Percentiles rank a stretch among this genome's conserved stretches.
Evolutionary conservation across 2,329 filamentous ascomycete genomes (phyloP).

Genomic region (Acrodontium crateriforme): DNA sequence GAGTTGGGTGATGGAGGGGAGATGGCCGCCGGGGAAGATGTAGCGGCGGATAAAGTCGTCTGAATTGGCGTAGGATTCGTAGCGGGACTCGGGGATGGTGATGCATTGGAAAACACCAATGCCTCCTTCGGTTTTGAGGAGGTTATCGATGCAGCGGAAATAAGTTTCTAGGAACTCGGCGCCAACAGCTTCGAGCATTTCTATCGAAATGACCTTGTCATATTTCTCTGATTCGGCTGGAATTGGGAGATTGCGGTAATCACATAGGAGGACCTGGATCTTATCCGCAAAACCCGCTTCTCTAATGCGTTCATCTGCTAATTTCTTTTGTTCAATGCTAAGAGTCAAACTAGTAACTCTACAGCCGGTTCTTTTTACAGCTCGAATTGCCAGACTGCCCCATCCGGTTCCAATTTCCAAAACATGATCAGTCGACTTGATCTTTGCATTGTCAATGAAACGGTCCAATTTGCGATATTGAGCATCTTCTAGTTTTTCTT

Average conservation of each 20-base stretch:
- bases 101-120: slow-evolving; percentile 64
- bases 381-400: slow-evolving; percentile 60
- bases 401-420: slow-evolving; percentile 65
- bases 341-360: slow-evolving; percentile 55
- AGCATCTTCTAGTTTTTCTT: slow-evolving; percentile 49
- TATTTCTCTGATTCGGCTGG: slow-evolving; percentile 33
- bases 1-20: slow-evolving; percentile 53
- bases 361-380: slow-evolving; percentile 52
- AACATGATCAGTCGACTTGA: slow-evolving; percentile 53
- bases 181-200: slow-evolving; percentile 66
- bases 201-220: slow-evolving; percentile 61
- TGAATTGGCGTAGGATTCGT: slow-evolving; percentile 50
- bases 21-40: slow-evolving; percentile 65
- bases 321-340: slow-evolving; percentile 52
- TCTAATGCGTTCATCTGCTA: slow-evolving; percentile 52
- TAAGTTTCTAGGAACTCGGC: slow-evolving; percentile 53
- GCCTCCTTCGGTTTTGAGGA: slow-evolving; percentile 52
- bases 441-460: slow-evolving; percentile 51
- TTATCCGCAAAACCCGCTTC: slow-evolving; percentile 45
- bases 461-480: slow-evolving; percentile 53
- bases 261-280: slow-evolving; percentile 52
- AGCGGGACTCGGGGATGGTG: slow-evolving; percentile 56
- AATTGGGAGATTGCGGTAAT: slow-evolving; percentile 50
- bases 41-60: slow-evolving; percentile 66
- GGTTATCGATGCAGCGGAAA: slow-evolving; percentile 48